Evolutionary conservation across 2,329 filamentous ascomycete species (phyloP).

Genomic region (Tetracladium maxilliforme): DNA sequence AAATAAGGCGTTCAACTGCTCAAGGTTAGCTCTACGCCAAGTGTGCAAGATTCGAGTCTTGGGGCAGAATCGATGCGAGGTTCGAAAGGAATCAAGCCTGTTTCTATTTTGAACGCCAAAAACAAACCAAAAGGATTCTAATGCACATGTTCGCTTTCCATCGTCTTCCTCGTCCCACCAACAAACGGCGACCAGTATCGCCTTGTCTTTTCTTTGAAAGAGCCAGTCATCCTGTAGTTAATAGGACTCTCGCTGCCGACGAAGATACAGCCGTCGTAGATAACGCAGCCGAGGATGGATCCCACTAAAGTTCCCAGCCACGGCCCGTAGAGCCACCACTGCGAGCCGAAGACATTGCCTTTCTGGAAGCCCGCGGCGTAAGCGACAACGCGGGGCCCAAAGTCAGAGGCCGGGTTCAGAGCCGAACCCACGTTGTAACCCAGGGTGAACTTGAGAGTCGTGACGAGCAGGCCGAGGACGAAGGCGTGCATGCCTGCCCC

Average conservation of each 20-base stretch:
- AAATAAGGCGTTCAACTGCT: too few relatives aligned
- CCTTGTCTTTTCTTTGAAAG: too few relatives aligned
- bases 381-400: slow-evolving; percentile 30
- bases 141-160: too few relatives aligned
- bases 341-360: slow-evolving; percentile 21
- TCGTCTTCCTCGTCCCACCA: too few relatives aligned
- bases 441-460: slow-evolving; percentile 20
- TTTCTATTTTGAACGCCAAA: too few relatives aligned
- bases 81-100: too few relatives aligned
- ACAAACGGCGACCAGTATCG: too few relatives aligned
- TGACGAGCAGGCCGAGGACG: slow-evolving; percentile 27
- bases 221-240: too few relatives aligned
- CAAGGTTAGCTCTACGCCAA: too few relatives aligned
- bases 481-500: slow-evolving; percentile 35
- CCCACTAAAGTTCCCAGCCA: slow-evolving; percentile 21
- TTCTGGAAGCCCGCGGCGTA: slow-evolving; percentile 27
- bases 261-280: slow-evolving; percentile 36
- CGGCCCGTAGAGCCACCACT: slow-evolving; percentile 23
- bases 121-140: too few relatives aligned
- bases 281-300: slow-evolving; percentile 25
- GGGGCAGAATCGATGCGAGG: too few relatives aligned
- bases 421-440: slow-evolving; percentile 29
- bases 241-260: slow-evolving; percentile 32
- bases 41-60: too few relatives aligned
- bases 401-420: slow-evolving; percentile 32